Evolutionary conservation across 495 filamentous ascomycete species (phyloP).

Genomic region (Hyaloscypha finlandica): DNA sequence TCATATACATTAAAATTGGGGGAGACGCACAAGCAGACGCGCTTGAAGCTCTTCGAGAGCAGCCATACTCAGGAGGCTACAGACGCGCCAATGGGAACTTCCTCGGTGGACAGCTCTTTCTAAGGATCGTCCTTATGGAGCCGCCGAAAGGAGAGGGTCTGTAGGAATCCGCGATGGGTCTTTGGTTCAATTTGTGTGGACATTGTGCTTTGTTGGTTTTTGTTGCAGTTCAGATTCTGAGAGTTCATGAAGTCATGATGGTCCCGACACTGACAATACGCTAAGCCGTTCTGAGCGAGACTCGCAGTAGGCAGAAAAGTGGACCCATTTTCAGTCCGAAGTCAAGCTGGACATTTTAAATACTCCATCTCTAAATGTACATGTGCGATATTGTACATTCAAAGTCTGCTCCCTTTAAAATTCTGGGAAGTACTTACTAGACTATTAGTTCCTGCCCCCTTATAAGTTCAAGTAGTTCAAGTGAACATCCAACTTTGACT

Average conservation of each 20-base stretch:
- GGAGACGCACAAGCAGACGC: constrained; percentile 13
- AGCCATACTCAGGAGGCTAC: not conserved
- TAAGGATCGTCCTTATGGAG: not conserved
- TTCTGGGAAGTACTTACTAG: no score
- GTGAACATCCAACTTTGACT: no score
- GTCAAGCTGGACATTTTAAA: no score
- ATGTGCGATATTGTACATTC: no score
- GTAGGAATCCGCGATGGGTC: not conserved
- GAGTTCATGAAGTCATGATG: not conserved
- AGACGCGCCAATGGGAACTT: not conserved
- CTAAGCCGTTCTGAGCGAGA: not conserved
- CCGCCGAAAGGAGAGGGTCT: not conserved
- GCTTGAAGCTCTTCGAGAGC: constrained; percentile 6
- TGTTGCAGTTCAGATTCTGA: not conserved
- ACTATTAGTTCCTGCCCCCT: no score
- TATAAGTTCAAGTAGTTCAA: no score
- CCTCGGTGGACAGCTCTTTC: not conserved
- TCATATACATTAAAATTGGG: not conserved
- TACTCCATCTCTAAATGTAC: no score
- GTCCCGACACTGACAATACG: not conserved
- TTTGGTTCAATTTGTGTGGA: not conserved
- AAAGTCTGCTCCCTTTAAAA: no score
- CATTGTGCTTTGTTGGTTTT: not conserved
- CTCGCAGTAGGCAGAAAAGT: no score
- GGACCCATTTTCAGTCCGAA: no score